A percentile compares a stretch with the other conserved stretches of the same genome.
phyloP scores from a whole-genome alignment of 2,329 filamentous ascomycete species.

The Fusarium bactridioides region DNA sequence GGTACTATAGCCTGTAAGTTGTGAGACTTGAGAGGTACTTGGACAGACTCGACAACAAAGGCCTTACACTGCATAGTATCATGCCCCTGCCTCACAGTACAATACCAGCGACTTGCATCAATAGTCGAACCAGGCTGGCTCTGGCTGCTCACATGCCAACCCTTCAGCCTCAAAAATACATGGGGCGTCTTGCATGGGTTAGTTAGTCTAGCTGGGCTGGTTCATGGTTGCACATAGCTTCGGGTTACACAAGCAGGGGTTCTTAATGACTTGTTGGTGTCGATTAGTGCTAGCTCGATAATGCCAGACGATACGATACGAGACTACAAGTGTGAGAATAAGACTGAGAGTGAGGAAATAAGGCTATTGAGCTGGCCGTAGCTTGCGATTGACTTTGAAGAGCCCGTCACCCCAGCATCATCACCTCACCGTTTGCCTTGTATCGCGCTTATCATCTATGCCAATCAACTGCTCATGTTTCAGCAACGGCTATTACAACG shows the following conservation, averaged over 20 bases:
- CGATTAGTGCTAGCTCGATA: background rate
- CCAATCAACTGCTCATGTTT: constrained; percentile 4
- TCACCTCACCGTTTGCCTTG: constrained; percentile 2
- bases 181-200: constrained; percentile 9
- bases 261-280: background rate
- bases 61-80: background rate
- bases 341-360: background rate
- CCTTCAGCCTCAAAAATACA: constrained; percentile 20
- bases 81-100: background rate
- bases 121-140: constrained; percentile 15
- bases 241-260: constrained; percentile 11
- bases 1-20: background rate
- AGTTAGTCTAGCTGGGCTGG: background rate
- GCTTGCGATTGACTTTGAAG: constrained; percentile 19
- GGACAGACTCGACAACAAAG: background rate
- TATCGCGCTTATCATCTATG: constrained; percentile 1
- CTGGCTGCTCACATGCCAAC: constrained; percentile 17
- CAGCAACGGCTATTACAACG: background rate
- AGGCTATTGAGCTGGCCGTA: constrained; percentile 1
- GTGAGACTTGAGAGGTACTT: constrained; percentile 23
- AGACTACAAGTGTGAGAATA: background rate
- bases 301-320: background rate
- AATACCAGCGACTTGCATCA: constrained; percentile 27
- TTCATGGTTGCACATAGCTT: background rate
- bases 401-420: background rate